Base-by-base conservation (phyloP, 208 protist genomes). In the Wallacemonas sp. region DNA sequence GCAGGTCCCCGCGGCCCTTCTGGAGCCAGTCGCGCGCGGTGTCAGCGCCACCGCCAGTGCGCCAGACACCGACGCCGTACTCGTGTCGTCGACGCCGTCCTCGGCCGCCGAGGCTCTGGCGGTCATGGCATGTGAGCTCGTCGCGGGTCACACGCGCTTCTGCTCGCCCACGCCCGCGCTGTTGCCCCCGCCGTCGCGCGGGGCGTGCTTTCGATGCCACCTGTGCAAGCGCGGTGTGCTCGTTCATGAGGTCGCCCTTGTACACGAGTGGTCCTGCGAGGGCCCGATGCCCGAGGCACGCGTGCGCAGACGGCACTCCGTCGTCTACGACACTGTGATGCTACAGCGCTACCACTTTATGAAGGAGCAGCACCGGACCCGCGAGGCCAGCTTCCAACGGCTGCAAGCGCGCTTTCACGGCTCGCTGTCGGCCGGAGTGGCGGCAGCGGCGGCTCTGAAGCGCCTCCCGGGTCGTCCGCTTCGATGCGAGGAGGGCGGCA, bases 201-300 rank as follows among this genome's bases (percentile, higher is more conserved):
- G 42, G 14, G 44, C 38, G 44, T 31, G 42, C 39, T 72, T 71
- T 1, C 75, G 59, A 23, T 95, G 89, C 55, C 86, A 87, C 38
- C 74, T 93, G 36, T 95, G 89, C 62, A 59, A 73, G 4, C 62
- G 44, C 11, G 89, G 84, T 23, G 46, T 70, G 41, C 74, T 95
- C 29, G 31, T 75, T 22, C 50, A 61, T 7, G 86, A 84, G 49
- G 61, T 65, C 25, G 79, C 75, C 29, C 79, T 90, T 11, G 71
- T 89, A 25, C 73, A 84, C 65, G 77, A 87, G 61, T 95, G 89
- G 87, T 78, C 73, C 57, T 95, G 89, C 62, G 86, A 95, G 55
- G 89, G 86, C 5, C 84, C 82, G 25, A 48, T 63, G 25, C 82
- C 81, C 1, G 57, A 46, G 49, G 33, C 46, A 8, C 74, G 82